These are phyloP conservation scores for Vitis vinifera DNA, from an alignment of 164 flowering plant species.

Conservation along the genomic window ASM3070453v1 NC_081816.1:4783501-4784000, in stretches of 20 bases:
- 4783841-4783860: conserved; percentile 90
- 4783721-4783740: conserved; percentile 87
- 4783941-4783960: conserved; percentile 82
- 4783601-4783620: conserved; percentile 69
- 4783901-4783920: conserved; percentile 92
- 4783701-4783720: conserved; percentile 94
- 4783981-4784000: conserved; percentile 60
- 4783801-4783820: conserved; percentile 97
- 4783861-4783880: conserved; percentile 88
- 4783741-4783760: conserved; percentile 77
- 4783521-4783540: conserved; percentile 97
- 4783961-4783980: conserved; percentile 85
- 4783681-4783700: conserved; percentile 99
- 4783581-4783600: conserved; percentile 90
- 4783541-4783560: conserved; percentile 95
- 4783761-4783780: conserved; percentile 89
- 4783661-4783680: conserved; percentile 97
- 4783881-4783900: conserved; percentile 97
- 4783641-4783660: conserved; percentile 75
- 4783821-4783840: conserved; percentile 97
- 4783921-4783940: conserved; percentile 99
- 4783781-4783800: conserved; percentile 97
- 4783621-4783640: conserved; percentile 49
- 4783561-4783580: conserved; percentile 67
- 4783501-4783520: conserved; percentile 92